Percentiles rank a stretch among this genome's conserved stretches.
Conservation (phyloP, 2,329 filamentous ascomycete species). For the Sporothrix variecibatus region DNA sequence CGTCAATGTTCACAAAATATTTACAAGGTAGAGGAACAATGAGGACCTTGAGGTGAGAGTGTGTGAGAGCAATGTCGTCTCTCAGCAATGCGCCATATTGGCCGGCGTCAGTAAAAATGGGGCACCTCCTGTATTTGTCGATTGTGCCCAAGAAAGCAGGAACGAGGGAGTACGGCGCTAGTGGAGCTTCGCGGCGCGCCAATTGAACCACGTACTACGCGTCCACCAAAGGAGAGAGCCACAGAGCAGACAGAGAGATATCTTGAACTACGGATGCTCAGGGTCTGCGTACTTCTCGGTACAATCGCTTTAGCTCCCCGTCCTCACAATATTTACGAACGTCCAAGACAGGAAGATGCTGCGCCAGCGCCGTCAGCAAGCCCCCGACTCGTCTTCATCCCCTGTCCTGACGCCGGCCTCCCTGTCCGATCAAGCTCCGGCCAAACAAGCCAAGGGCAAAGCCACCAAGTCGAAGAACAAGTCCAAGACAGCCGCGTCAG, state of each 20-base stretch:
- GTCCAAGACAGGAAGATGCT: constrained; percentile 9
- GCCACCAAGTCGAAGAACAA: not conserved
- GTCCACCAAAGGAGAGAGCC: not conserved
- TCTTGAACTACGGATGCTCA: not conserved
- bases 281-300: not conserved
- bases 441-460: not conserved
- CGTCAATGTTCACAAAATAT: not conserved
- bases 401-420: not conserved
- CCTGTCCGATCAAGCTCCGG: not conserved
- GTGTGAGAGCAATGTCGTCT: not conserved
- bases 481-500: not conserved
- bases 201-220: not conserved
- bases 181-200: not conserved
- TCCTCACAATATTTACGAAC: not conserved
- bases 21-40: not conserved
- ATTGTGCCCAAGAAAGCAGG: not conserved
- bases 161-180: not conserved
- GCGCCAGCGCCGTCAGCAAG: constrained; percentile 20
- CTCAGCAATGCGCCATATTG: not conserved
- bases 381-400: not conserved
- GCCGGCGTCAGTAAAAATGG: not conserved
- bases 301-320: not conserved
- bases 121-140: not conserved
- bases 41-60: not conserved
- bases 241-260: not conserved